Evolutionary conservation across 2,329 filamentous ascomycete genomes (phyloP).

Genomic region (Blastomyces gilchristii): DNA sequence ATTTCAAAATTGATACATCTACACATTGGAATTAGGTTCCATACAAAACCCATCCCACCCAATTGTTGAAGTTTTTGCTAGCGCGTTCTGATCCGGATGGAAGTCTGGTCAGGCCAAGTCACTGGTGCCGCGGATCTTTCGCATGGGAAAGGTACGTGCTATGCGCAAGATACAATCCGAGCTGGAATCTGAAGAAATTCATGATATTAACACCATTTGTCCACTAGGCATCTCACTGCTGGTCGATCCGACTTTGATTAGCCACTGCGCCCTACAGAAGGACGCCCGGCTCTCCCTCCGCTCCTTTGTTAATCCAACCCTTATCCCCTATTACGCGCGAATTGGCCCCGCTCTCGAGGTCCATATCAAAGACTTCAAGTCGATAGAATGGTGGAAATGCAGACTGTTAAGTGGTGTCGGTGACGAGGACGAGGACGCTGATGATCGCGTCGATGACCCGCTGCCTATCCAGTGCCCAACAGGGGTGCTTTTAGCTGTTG

Average conservation of each 20-base stretch:
- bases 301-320: constrained; percentile 31
- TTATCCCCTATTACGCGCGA: constrained; percentile 33
- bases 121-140: constrained; percentile 18
- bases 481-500: constrained; percentile 28
- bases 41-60: not conserved
- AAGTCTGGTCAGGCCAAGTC: constrained; percentile 31
- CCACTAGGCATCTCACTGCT: constrained; percentile 22
- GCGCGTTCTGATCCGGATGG: constrained; percentile 21
- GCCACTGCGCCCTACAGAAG: constrained; percentile 27
- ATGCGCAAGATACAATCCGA: not conserved
- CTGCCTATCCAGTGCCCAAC: constrained; percentile 30
- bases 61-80: not conserved
- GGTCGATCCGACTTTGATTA: constrained; percentile 25
- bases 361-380: constrained; percentile 24
- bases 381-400: constrained; percentile 31
- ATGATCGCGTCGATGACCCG: constrained; percentile 12
- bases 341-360: constrained; percentile 33
- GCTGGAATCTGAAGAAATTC: not conserved
- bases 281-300: constrained; percentile 25
- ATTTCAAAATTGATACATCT: not conserved
- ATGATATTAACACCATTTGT: not conserved
- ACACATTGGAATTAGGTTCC: not conserved
- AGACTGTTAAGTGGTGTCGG: constrained; percentile 29
- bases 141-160: not conserved
- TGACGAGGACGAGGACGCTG: constrained; percentile 28